Percentiles rank a stretch among this genome's conserved stretches.
Conservation (phyloP, 768 basidiomycete genomes). For the Rhizopogon vesiculosus region DNA sequence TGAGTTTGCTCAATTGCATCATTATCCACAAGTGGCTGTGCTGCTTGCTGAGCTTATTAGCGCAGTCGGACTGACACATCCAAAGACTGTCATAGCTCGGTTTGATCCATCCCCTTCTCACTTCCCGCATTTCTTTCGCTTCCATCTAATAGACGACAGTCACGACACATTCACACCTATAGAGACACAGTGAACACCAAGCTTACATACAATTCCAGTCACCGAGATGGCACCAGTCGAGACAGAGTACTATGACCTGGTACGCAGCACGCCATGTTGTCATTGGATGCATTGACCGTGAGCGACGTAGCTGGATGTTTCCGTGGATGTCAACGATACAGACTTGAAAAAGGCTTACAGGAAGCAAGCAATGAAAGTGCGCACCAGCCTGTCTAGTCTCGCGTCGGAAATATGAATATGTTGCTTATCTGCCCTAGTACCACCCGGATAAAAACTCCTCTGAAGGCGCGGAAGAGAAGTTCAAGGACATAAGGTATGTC, state of each 20-base stretch:
- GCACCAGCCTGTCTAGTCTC: constrained; percentile 12
- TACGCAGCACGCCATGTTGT: constrained; percentile 28
- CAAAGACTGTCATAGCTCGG: background rate
- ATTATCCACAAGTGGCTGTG: background rate
- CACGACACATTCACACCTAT: background rate
- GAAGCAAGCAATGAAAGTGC: constrained; percentile 88
- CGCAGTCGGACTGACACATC: too few relatives aligned
- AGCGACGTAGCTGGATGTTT: constrained; percentile 56
- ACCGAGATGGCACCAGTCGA: constrained; percentile 80
- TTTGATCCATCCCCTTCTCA: background rate
- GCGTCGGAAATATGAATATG: background rate
- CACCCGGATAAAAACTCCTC: constrained; percentile 96
- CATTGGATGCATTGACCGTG: background rate
- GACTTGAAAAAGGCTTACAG: constrained; percentile 93
- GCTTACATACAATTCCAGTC: background rate
- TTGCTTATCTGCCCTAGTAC: constrained; percentile 43
- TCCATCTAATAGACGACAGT: background rate
- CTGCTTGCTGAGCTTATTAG: background rate
- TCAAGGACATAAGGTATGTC: constrained; percentile 88
- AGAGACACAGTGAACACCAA: background rate
- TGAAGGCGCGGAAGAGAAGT: constrained; percentile 91
- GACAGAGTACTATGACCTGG: constrained; percentile 86
- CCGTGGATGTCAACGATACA: constrained; percentile 69
- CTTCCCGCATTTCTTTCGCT: constrained; percentile 3
- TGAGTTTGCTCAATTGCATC: too few relatives aligned